Conservation (phyloP, 2,329 filamentous ascomycete genomes). For the Ascosphaera pollenicola region DNA sequence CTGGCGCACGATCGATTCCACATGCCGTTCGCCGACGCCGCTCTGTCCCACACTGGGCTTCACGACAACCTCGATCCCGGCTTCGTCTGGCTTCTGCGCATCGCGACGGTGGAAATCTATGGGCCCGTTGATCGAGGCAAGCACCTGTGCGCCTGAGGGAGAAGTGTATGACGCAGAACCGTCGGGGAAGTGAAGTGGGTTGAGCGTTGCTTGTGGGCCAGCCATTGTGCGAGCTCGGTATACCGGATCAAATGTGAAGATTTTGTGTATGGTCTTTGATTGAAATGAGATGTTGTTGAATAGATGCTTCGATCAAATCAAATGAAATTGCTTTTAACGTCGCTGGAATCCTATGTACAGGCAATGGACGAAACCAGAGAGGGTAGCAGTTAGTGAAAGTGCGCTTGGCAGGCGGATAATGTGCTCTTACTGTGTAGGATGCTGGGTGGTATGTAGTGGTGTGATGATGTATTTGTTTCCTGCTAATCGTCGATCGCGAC, state of each 20-base stretch:
- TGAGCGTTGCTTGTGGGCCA: constrained; percentile 14
- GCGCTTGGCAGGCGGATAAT: too few relatives aligned
- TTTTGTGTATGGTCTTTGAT: constrained; percentile 1
- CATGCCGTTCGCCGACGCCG: constrained; percentile 62
- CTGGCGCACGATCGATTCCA: constrained; percentile 35
- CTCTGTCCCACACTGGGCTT: constrained; percentile 68
- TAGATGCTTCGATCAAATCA: too few relatives aligned
- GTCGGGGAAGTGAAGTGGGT: constrained; percentile 15
- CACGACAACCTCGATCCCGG: constrained; percentile 72
- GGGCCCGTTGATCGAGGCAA: constrained; percentile 77
- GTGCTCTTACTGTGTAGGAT: too few relatives aligned
- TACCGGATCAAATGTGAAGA: constrained; percentile 1
- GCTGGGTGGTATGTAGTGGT: too few relatives aligned
- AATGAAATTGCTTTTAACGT: too few relatives aligned
- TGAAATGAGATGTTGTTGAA: too few relatives aligned
- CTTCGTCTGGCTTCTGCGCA: constrained; percentile 67
- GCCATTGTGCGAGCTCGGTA: constrained; percentile 11
- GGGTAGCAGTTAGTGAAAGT: too few relatives aligned
- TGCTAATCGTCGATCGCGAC: too few relatives aligned
- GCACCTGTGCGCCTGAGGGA: constrained; percentile 47
- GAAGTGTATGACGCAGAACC: constrained; percentile 21
- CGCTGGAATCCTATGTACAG: too few relatives aligned
- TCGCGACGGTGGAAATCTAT: constrained; percentile 74
- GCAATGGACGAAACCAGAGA: too few relatives aligned
- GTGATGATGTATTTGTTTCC: too few relatives aligned